Evolutionary conservation across 148 eudicot species (phyloP).

Genomic region (Gaultheria prostrata): DNA sequence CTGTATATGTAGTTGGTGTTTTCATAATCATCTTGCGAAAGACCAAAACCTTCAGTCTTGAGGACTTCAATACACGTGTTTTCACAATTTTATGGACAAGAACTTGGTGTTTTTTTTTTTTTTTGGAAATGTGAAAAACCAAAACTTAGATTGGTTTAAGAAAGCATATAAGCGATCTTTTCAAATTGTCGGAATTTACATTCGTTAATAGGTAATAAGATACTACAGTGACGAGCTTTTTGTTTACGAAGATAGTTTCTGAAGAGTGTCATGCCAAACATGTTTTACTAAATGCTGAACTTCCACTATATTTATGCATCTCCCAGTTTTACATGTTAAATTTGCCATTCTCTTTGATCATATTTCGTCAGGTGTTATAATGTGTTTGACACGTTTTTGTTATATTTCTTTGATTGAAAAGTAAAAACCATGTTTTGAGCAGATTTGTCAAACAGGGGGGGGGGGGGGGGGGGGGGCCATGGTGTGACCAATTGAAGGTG

Average conservation of each 20-base stretch:
- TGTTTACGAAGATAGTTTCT: neutral
- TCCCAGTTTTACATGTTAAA: neutral
- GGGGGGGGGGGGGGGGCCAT: conserved; percentile 27
- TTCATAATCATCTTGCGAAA: neutral
- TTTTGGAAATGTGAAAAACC: too few relatives aligned
- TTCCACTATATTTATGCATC: neutral
- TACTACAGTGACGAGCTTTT: neutral
- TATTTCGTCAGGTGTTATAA: neutral
- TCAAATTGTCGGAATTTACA: neutral
- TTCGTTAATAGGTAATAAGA: neutral
- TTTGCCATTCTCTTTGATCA: neutral
- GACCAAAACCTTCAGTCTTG: neutral
- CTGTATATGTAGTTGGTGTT: neutral
- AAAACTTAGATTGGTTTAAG: neutral
- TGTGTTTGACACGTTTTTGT: neutral
- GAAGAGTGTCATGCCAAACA: neutral
- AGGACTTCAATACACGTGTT: neutral
- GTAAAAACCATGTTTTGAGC: neutral
- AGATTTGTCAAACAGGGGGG: neutral
- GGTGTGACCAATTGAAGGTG: conserved; percentile 57
- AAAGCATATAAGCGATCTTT: neutral
- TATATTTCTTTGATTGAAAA: neutral
- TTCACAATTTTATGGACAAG: neutral
- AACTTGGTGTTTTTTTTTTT: neutral
- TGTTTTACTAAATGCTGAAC: neutral